A percentile compares a stretch with the other conserved stretches of the same genome.
Conservation (phyloP, 2,329 filamentous ascomycete species). For the Blastomyces gilchristii region DNA sequence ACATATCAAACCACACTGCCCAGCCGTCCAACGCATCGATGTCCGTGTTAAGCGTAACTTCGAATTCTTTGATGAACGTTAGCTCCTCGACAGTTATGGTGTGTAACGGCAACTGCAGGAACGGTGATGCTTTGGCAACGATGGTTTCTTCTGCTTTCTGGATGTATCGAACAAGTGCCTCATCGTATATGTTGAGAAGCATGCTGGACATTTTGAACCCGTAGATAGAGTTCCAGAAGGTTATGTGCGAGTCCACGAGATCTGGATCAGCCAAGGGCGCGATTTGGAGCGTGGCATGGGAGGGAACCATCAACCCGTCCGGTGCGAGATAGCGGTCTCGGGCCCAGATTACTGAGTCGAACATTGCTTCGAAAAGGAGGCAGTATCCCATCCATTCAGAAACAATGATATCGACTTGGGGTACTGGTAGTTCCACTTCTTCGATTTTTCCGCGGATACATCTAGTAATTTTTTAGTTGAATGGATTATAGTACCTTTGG, state of each 20-base stretch:
- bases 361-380: constrained; percentile 89
- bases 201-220: constrained; percentile 91
- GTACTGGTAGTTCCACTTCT: constrained; percentile 66
- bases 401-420: constrained; percentile 84
- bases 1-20: constrained; percentile 87
- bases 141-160: constrained; percentile 51
- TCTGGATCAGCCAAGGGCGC: constrained; percentile 70
- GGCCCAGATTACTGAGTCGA: constrained; percentile 81
- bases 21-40: constrained; percentile 72
- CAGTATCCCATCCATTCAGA: constrained; percentile 98
- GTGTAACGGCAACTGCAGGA: constrained; percentile 69
- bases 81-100: constrained; percentile 61
- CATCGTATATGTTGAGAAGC: constrained; percentile 70
- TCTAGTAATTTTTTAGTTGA: constrained; percentile 20
- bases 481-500: not conserved
- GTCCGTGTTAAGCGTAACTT: constrained; percentile 50
- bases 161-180: constrained; percentile 57
- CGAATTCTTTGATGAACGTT: constrained; percentile 61
- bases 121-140: constrained; percentile 48
- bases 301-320: constrained; percentile 75
- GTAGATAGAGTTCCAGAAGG: constrained; percentile 87
- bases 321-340: constrained; percentile 75
- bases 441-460: constrained; percentile 80
- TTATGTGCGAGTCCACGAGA: constrained; percentile 64
- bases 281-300: constrained; percentile 70